Evolutionary conservation across 371 early-diverging fungal genomes (phyloP).

Genomic region (Parasitella parasitica): DNA sequence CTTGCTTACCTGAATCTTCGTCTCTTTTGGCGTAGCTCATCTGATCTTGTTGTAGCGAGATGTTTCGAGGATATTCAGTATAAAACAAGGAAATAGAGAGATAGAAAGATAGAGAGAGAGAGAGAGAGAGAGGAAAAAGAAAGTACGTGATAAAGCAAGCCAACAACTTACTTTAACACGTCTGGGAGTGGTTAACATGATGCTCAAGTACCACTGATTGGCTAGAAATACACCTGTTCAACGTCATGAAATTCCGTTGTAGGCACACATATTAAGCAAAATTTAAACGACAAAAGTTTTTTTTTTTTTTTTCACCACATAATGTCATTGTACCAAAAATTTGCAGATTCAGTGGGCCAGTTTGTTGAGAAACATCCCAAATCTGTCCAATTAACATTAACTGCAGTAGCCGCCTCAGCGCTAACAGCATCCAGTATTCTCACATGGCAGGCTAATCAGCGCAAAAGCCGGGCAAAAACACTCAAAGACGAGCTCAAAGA

Average conservation of each 20-base stretch:
- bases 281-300: neutral
- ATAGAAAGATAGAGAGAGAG: neutral
- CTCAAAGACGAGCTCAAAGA: conserved; percentile 45
- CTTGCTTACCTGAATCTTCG: conserved; percentile 49
- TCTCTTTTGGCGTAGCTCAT: conserved; percentile 69
- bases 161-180: too few species aligned
- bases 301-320: neutral
- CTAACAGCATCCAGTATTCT: conserved; percentile 57
- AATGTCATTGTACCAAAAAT: conserved; percentile 11
- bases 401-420: conserved; percentile 63
- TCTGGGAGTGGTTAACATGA: too few species aligned
- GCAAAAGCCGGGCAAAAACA: conserved; percentile 38
- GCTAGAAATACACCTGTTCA: neutral
- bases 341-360: conserved; percentile 11
- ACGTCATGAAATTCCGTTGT: neutral
- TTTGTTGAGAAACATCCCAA: conserved; percentile 19
- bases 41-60: conserved; percentile 6
- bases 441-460: conserved; percentile 39
- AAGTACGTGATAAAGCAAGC: conserved; percentile 11
- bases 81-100: neutral
- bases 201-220: neutral
- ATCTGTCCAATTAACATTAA: conserved; percentile 31
- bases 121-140: neutral
- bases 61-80: neutral
- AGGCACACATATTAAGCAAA: neutral